phyloP scores from a whole-genome alignment of 2,329 filamentous ascomycete species.

The Fusarium tanahbumbuense region DNA sequence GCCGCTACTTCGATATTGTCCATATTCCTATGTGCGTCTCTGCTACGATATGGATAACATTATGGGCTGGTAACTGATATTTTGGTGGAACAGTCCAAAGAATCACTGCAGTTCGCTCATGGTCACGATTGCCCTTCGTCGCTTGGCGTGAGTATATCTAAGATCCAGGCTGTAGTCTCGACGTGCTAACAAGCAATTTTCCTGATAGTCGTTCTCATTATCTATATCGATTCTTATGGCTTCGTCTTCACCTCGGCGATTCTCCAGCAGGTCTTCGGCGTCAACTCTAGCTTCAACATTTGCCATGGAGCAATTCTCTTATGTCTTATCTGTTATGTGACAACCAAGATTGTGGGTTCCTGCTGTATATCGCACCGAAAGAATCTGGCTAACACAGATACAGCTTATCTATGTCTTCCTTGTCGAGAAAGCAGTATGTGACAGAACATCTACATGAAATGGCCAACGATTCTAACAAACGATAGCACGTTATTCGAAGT shows the following conservation, averaged over 20 bases:
- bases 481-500: constrained; percentile 68
- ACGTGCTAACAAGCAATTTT: neutral
- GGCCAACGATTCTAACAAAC: neutral
- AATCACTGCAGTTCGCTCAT: constrained; percentile 52
- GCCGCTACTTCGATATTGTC: constrained; percentile 51
- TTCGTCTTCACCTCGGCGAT: constrained; percentile 70
- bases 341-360: constrained; percentile 64
- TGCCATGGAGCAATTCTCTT: constrained; percentile 70
- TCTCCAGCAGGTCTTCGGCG: constrained; percentile 66
- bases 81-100: constrained; percentile 51
- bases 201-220: constrained; percentile 65
- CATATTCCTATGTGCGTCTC: constrained; percentile 52
- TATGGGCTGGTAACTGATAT: constrained; percentile 10
- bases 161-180: neutral
- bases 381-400: neutral
- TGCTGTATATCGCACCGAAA: neutral
- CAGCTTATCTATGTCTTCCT: constrained; percentile 73
- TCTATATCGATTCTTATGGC: constrained; percentile 69
- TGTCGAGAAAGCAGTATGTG: constrained; percentile 70
- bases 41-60: neutral
- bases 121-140: constrained; percentile 56
- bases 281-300: constrained; percentile 61
- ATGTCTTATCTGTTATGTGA: constrained; percentile 71
- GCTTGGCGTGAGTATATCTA: constrained; percentile 55
- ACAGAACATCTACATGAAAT: neutral